Evolutionary conservation across 2,329 filamentous ascomycete species (phyloP), one percentile per base, ranked within the genome.

Genomic region (Magnaporthales sp.): DNA sequence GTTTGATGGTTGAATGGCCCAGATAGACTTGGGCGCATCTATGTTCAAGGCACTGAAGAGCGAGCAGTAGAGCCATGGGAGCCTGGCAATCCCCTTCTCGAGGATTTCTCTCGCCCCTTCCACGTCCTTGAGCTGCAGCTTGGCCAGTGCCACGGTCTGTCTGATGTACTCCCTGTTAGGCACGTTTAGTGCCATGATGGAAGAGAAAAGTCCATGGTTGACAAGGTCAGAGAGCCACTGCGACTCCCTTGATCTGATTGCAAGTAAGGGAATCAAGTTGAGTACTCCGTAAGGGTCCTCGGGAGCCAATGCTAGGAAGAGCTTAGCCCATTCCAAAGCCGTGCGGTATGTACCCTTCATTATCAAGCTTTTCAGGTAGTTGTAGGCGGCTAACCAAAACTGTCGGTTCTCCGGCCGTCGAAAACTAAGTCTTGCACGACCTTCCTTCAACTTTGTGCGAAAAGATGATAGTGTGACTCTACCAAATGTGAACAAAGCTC

Each of bases 281-380:
- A 89, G 84, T 73, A 97, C 86, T 62, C 87, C 91, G 73, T 97
- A 97, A 0, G 93, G 93, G 74, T 99, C 95, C 4, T 82, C 80
- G 63, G 88, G 87, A 70, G 93, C 87, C 67, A 98, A 78, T 67
- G 89, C 86, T 31, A 96, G 83, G 10, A 97, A 81, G 6, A 98
- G 79, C 78, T 95, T 97, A 7, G 91, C 86, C 93, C 95, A 99
- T 77, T 98, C 95, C 63, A 96, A 87, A 0, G 93, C 92, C 0
- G 95, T 98, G 62, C 93, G 86, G 82, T 92, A 97, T 1, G 94
- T 97, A n/a, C 93, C 93, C 72, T 96, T 94, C 78, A 92, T 89
- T 19, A 92, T 84, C 26, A 99, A 81, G 70, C 92, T 95, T 71
- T 86, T 87, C 72, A 98, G 89, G 73, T 97, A 97, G 71, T 93